Evolutionary conservation across 2,329 filamentous ascomycete genomes (phyloP), one percentile per base, ranked within the genome.

Genomic region (Verticillium klebahnii): DNA sequence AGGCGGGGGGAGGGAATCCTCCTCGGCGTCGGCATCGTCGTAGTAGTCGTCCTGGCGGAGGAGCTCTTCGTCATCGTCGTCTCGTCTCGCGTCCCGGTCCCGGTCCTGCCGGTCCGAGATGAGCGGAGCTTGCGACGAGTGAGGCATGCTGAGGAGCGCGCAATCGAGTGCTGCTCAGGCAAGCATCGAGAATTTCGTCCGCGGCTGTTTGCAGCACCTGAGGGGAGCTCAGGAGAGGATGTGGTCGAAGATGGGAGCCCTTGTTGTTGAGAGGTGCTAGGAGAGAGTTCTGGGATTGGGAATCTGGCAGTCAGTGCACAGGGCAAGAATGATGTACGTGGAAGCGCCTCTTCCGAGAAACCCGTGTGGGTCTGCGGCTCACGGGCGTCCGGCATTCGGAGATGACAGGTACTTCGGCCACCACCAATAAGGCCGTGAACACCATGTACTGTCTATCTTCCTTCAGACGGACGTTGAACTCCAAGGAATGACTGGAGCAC

Each of bases 21-120:
- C 63, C 17, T 65, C 65, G 58, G 63, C 64, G 61, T 64, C 60
- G 57, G 64, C 67, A 58, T 66, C 68, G 37, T 71, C 67, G 31
- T 68, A 66, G 59, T 61, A 65, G 59, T 73, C 72, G 67, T 74
- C 69, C 54, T 72, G 40, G 19, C 50, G 58, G 29, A 59, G 58
- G 31, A 59, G 29, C 40, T 25, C 70, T 58, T 68, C 66, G 23
- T 75, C 74, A 34, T 71, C 69, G 36, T 72, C 68, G 45, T 57
- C 64, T 50, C 19, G 45, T 25, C 45, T 50, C 68, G 45, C 64
- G 66, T 45, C 31, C 14, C 45, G 58, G 3, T 59, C 25, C 40
- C 40, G 58, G 40, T 54, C 58, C 58, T 54, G 58, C 40, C 58
- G 58, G 58, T 54, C 58, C 45, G 25, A 29, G 29, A 59, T 59